Percentiles rank a stretch among this genome's conserved stretches.
Conservation (phyloP, 2,329 filamentous ascomycete genomes). For the Falciphora oryzae region DNA sequence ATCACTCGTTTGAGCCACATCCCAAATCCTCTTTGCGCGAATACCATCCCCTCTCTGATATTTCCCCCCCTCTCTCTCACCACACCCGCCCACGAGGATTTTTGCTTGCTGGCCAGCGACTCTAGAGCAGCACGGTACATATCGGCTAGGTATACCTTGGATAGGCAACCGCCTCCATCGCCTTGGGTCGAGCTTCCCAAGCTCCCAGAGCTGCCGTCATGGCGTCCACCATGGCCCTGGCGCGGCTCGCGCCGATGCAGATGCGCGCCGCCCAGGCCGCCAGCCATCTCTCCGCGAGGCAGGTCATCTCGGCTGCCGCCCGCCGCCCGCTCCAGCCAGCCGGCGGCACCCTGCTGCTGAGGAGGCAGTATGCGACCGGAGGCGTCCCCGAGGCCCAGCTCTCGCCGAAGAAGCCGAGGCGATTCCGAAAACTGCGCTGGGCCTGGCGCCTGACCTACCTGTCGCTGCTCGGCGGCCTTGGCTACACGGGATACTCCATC, state of each 20-base stretch:
- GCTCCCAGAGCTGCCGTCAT: constrained; percentile 21
- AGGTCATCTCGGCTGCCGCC: background rate
- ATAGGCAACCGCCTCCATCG: background rate
- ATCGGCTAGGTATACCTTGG: background rate
- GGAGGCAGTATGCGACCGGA: constrained; percentile 22
- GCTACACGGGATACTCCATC: constrained; percentile 72
- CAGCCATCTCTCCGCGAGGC: background rate
- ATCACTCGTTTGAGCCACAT: background rate
- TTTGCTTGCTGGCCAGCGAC: background rate
- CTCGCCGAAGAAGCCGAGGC: constrained; percentile 39
- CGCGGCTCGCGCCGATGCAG: constrained; percentile 25
- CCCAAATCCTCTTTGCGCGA: background rate
- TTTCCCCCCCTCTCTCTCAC: background rate
- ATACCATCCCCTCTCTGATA: background rate
- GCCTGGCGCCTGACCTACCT: constrained; percentile 79
- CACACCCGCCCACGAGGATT: background rate
- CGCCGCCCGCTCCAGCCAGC: background rate
- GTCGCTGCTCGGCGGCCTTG: constrained; percentile 62
- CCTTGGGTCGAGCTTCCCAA: background rate
- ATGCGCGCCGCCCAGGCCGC: constrained; percentile 15
- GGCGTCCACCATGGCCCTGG: constrained; percentile 27
- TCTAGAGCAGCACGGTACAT: background rate
- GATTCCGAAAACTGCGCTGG: constrained; percentile 71
- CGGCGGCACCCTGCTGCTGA: constrained; percentile 2
- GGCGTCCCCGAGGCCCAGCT: constrained; percentile 15